Percentiles rank a stretch among this genome's conserved stretches.
Conservation (phyloP, 176 grass and related monocot genomes). For the Leersia perrieri region DNA sequence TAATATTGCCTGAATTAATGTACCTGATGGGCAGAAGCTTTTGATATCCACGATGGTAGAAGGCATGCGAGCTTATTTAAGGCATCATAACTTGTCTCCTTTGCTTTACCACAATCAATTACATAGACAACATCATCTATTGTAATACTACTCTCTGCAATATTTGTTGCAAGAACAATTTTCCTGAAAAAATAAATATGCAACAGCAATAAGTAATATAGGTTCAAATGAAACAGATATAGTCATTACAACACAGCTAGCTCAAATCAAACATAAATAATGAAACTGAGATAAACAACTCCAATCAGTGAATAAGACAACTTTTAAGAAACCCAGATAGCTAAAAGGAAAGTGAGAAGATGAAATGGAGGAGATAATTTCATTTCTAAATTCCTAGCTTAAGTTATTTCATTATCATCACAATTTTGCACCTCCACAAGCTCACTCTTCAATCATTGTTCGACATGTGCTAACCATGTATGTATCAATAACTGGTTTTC, state of each 20-base stretch:
- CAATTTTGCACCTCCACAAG: not conserved
- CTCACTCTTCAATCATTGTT: not conserved
- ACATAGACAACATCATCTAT: constrained; percentile 99
- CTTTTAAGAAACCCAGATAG: not conserved
- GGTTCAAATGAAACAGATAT: not conserved
- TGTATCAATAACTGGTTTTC: not conserved
- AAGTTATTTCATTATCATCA: not conserved
- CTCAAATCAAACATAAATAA: constrained; percentile 7
- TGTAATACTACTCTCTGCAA: constrained; percentile 96
- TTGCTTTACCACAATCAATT: constrained; percentile 95
- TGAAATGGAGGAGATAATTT: not conserved
- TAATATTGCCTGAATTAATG: not conserved
- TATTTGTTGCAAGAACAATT: constrained; percentile 96
- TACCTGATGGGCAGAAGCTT: constrained; percentile 98
- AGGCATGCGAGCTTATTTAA: constrained; percentile 94
- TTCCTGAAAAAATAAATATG: constrained; percentile 68
- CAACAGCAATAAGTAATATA: constrained; percentile 28
- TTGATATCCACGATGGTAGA: constrained; percentile 96
- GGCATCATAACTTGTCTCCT: constrained; percentile 99
- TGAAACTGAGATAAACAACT: not conserved
- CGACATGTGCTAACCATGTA: not conserved
- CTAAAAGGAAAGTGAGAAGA: constrained; percentile 4
- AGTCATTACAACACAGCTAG: not conserved
- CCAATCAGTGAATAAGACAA: not conserved
- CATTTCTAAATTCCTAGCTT: not conserved